These are phyloP conservation scores for Prinsepia uniflora DNA, from an alignment of 306 rosid genomes.

Conservation along the genomic window DNA sequence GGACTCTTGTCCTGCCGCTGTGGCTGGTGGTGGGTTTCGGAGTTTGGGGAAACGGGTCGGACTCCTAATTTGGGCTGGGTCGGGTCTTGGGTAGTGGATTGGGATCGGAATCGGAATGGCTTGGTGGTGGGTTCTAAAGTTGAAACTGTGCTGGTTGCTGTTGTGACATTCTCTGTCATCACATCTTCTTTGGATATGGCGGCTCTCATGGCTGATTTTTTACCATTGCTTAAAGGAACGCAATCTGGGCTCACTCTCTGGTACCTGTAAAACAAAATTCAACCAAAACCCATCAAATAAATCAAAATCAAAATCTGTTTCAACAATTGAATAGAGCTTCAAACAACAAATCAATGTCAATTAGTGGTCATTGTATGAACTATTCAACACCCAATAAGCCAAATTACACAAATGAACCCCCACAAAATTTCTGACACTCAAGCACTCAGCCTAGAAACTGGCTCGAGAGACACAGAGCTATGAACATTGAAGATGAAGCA, in stretches of 20 bases:
- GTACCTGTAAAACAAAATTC: constrained; percentile 28
- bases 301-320: background rate
- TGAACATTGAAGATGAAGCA: background rate
- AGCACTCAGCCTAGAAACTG: background rate
- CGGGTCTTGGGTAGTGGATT: constrained; percentile 23
- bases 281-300: background rate
- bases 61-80: constrained; percentile 19
- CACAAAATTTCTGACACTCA: background rate
- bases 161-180: constrained; percentile 6
- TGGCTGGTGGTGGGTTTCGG: constrained; percentile 18
- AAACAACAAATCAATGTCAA: background rate
- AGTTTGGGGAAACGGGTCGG: constrained; percentile 15
- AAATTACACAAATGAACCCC: background rate
- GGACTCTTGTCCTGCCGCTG: constrained; percentile 30
- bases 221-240: constrained; percentile 37
- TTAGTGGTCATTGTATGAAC: background rate
- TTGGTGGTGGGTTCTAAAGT: constrained; percentile 25
- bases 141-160: constrained; percentile 11
- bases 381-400: background rate
- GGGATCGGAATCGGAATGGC: constrained; percentile 49
- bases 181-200: constrained; percentile 14
- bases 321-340: background rate
- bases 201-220: constrained; percentile 30
- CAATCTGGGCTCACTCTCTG: constrained; percentile 45
- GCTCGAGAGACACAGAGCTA: background rate